These are phyloP conservation scores for Aphanomyces astaci DNA, from an alignment of 352 stramenopile species.

Conservation along the genomic window DNA sequence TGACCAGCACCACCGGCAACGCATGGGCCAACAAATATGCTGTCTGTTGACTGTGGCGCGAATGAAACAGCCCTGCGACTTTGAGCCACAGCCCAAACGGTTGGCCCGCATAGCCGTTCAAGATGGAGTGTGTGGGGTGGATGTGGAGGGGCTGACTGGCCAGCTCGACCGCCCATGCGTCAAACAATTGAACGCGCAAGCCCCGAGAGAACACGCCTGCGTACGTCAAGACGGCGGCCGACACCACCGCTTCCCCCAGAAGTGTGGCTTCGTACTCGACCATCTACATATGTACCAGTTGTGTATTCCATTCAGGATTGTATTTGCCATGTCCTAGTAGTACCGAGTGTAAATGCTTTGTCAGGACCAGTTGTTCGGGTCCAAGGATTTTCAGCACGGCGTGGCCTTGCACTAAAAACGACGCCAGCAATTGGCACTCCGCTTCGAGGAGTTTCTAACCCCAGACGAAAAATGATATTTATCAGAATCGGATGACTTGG, in stretches of 20 bases:
- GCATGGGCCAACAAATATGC: slow-evolving; percentile 6
- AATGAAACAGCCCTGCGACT: slow-evolving; percentile 12
- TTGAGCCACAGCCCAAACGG: slow-evolving; percentile 2
- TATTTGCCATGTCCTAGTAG: too few species aligned
- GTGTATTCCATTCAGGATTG: too few species aligned
- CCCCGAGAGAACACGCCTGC: slow-evolving; percentile 20
- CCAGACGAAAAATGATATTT: too few species aligned
- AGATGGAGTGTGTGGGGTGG: slow-evolving; percentile 2
- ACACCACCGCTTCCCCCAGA: slow-evolving; percentile 34
- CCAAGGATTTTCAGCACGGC: slow-evolving; percentile 1
- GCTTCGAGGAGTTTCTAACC: slow-evolving; percentile 28
- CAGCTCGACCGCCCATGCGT: slow-evolving; percentile 21
- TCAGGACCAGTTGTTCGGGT: slow-evolving; percentile 31
- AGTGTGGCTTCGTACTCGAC: slow-evolving; percentile 13
- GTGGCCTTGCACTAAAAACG: slow-evolving; percentile 33
- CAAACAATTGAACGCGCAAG: slow-evolving; percentile 25
- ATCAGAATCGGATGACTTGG: too few species aligned
- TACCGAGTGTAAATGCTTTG: slow-evolving; percentile 36
- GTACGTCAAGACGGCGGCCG: slow-evolving; percentile 38
- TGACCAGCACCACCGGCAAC: background rate
- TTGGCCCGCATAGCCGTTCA: background rate
- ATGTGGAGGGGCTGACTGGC: background rate
- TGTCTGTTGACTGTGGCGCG: background rate
- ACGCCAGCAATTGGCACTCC: slow-evolving; percentile 29
- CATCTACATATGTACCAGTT: slow-evolving; percentile 10